Conservation (phyloP, 2,329 filamentous ascomycete species). For the Fusarium aywerte region DNA sequence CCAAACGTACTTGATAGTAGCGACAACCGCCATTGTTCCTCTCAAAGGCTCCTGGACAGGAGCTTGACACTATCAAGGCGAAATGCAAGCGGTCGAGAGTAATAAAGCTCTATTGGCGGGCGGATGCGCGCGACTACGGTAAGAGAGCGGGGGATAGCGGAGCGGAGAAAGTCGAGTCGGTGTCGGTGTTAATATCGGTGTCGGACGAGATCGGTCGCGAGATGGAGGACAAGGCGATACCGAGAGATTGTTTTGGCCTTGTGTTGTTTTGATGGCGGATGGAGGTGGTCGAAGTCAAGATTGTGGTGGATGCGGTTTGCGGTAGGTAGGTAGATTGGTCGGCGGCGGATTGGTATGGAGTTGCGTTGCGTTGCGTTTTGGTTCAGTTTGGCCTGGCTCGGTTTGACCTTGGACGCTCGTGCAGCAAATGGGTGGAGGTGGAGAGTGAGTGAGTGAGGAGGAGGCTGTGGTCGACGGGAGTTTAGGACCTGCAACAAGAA, state of each 20-base stretch:
- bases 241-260: conserved; percentile 6
- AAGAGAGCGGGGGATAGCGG: conserved; percentile 29
- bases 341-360: conserved; percentile 39
- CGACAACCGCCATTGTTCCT: conserved; percentile 67
- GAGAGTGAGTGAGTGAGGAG: conserved; percentile 18
- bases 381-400: conserved; percentile 2
- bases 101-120: conserved; percentile 42
- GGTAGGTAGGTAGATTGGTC: conserved; percentile 25
- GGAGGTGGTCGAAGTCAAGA: conserved; percentile 33
- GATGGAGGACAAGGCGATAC: conserved; percentile 8
- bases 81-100: conserved; percentile 41
- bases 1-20: conserved; percentile 70
- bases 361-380: conserved; percentile 28
- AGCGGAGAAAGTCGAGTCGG: conserved; percentile 29
- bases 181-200: conserved; percentile 5
- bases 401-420: conserved; percentile 24
- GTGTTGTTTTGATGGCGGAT: conserved; percentile 26
- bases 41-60: conserved; percentile 53
- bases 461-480: conserved; percentile 24
- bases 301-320: conserved; percentile 36
- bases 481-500: conserved; percentile 23
- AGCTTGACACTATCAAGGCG: conserved; percentile 46
- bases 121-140: conserved; percentile 39
- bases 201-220: conserved; percentile 2
- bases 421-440: conserved; percentile 36